Evolutionary conservation across 257 asterid genomes (phyloP), one percentile per base, ranked within the genome.

Genomic region (Nicotiana tomentosiformis): DNA sequence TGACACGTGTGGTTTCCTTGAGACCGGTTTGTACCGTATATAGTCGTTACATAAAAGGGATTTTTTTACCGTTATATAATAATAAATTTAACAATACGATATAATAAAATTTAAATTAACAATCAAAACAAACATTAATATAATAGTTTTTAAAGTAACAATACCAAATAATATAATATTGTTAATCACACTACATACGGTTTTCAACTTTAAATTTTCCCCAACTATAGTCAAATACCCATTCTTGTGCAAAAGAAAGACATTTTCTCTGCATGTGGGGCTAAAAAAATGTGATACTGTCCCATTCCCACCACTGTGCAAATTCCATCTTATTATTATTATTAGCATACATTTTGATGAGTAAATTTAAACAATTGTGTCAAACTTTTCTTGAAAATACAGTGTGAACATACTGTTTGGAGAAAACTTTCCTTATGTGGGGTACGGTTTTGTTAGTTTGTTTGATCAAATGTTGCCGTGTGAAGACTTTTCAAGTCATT

Each of bases 401-500:
- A 51, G 80, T 76, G 80, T 51, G 80, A 51, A 76, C 17, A 56
- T 16, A 15, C 26, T 51, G 64, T 51, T 51, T 43, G 46, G 0
- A 76, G 46, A 76, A 43, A 76, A 51, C 26, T 76, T 76, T 62
- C 62, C 4, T 33, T 85, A 37, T 32, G 80, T 77, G 60, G 84
- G 84, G 64, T 68, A 23, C 67, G 43, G 3, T 29, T 29, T 68
- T 64, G 7, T 62, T 29, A 23, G 20, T 18, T 49, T 39, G 69
- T 7, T 64, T 56, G 72, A 77, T 37, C 11, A 67, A 56, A 37
- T 16, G 30, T 18, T 68, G 86, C 84, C 83, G 87, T 77, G 84
- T 84, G 83, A 84, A 82, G 89, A 86, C 88, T 76, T 66, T 74
- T 78, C 51, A 57, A 65, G 81, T 18, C 83, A 55, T 46, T 64